Evolutionary conservation across 2,329 filamentous ascomycete species (phyloP).

Genomic region (Neofusicoccum parvum): DNA sequence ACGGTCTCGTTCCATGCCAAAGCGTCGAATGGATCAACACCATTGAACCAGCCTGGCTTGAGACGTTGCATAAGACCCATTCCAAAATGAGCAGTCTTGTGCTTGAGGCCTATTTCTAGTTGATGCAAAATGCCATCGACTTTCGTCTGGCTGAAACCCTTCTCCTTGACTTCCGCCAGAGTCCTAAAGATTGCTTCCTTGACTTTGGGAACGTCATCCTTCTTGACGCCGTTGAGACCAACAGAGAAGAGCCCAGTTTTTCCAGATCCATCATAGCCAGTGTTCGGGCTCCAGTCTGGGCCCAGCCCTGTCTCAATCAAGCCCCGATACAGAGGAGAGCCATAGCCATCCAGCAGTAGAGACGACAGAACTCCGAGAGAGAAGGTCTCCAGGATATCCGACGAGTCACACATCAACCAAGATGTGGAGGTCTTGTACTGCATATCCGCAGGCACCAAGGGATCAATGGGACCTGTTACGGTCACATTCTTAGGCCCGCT

Average conservation of each 20-base stretch:
- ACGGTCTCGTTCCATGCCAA: constrained; percentile 92
- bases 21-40: constrained; percentile 86
- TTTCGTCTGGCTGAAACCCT: constrained; percentile 86
- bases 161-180: constrained; percentile 67
- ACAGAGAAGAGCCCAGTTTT: constrained; percentile 84
- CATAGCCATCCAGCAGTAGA: constrained; percentile 89
- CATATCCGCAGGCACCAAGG: constrained; percentile 79
- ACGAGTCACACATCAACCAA: constrained; percentile 84
- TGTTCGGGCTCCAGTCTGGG: constrained; percentile 92
- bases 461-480: constrained; percentile 80
- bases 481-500: constrained; percentile 69
- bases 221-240: constrained; percentile 84
- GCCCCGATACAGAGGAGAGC: constrained; percentile 86
- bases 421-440: constrained; percentile 94
- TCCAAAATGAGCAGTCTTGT: constrained; percentile 95
- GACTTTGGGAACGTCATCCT: constrained; percentile 75
- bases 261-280: constrained; percentile 81
- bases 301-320: constrained; percentile 89
- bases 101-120: constrained; percentile 87
- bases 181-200: constrained; percentile 74
- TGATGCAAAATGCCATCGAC: constrained; percentile 94
- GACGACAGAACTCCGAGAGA: constrained; percentile 80
- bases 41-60: constrained; percentile 93
- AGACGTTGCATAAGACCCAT: constrained; percentile 87
- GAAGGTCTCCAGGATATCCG: constrained; percentile 85